A percentile compares a stretch with the other conserved stretches of the same genome.
Conservation (phyloP, 2,329 filamentous ascomycete species). For the Daldinia sp. region DNA sequence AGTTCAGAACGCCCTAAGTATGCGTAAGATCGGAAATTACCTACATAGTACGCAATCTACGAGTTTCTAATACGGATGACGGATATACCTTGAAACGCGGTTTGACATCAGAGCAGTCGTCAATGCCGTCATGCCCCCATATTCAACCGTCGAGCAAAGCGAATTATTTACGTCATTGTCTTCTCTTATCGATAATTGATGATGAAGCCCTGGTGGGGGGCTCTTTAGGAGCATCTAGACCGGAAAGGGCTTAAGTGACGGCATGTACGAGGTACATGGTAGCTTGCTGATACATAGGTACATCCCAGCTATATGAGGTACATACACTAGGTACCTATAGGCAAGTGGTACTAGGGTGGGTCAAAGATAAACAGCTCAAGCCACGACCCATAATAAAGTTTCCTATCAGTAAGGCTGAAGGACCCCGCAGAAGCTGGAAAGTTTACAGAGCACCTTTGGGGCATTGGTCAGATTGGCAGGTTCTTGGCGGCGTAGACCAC, state of each 20-base stretch:
- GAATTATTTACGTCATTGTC: slow-evolving; percentile 32
- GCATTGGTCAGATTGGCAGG: too few species aligned
- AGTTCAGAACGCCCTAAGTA: slow-evolving; percentile 4
- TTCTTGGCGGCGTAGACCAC: slow-evolving; percentile 6
- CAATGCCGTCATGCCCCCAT: slow-evolving; percentile 35
- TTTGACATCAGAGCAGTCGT: slow-evolving; percentile 35
- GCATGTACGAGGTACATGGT: neutral
- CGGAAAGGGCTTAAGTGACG: neutral
- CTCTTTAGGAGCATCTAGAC: slow-evolving; percentile 9
- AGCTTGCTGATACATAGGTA: slow-evolving; percentile 8
- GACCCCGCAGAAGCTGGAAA: slow-evolving; percentile 25
- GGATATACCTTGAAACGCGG: slow-evolving; percentile 12
- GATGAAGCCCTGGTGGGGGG: slow-evolving; percentile 8
- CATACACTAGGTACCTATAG: too few species aligned
- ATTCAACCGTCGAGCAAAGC: slow-evolving; percentile 16
- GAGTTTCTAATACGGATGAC: neutral
- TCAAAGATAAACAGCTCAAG: too few species aligned
- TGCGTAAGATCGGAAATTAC: slow-evolving; percentile 14
- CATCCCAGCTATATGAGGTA: neutral
- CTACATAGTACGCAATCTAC: slow-evolving; percentile 1
- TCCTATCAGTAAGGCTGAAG: slow-evolving; percentile 24
- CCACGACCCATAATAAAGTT: slow-evolving; percentile 4
- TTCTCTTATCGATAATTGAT: slow-evolving; percentile 25
- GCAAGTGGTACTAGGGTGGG: too few species aligned
- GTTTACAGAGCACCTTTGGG: slow-evolving; percentile 10